Percentiles rank a stretch among this genome's conserved stretches.
phyloP scores from a whole-genome alignment of 1,284 basidiomycete species.

The Cutaneotrichosporon cutaneum region DNA sequence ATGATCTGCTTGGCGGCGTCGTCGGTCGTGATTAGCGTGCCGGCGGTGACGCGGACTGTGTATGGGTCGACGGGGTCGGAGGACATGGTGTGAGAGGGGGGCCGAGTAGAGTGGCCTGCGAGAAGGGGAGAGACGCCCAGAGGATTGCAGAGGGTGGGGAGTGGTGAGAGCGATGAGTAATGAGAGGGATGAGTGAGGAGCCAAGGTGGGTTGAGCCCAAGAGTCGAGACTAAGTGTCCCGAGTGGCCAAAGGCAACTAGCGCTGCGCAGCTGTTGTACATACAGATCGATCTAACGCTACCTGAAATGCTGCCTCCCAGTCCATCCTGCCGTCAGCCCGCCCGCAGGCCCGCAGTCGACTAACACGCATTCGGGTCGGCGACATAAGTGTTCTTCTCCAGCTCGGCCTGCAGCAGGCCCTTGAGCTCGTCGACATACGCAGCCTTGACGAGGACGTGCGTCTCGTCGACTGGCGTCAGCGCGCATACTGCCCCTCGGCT shows the following conservation, averaged over 20 bases:
- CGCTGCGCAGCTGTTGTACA: too few species aligned
- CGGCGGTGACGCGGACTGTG: constrained; percentile 20
- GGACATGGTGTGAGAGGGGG: too few species aligned
- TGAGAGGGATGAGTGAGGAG: too few species aligned
- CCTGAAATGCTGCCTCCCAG: neutral
- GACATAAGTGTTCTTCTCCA: constrained; percentile 51
- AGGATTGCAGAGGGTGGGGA: too few species aligned
- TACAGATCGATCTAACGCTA: too few species aligned
- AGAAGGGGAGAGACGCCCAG: too few species aligned
- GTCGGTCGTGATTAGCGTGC: constrained; percentile 33
- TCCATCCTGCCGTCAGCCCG: neutral
- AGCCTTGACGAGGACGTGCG: constrained; percentile 42
- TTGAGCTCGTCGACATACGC: constrained; percentile 42
- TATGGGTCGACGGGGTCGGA: constrained; percentile 17
- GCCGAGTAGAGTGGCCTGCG: too few species aligned
- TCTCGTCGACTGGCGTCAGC: constrained; percentile 40
- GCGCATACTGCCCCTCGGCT: neutral
- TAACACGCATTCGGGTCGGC: constrained; percentile 28
- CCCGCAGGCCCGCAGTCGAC: too few species aligned
- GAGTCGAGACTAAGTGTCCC: too few species aligned
- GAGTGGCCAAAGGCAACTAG: too few species aligned
- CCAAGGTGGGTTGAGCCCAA: too few species aligned
- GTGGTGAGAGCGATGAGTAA: too few species aligned
- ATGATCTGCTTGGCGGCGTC: constrained; percentile 51
- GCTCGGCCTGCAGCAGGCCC: constrained; percentile 41